Percentiles rank a stretch among this genome's conserved stretches.
Evolutionary conservation across 768 basidiomycete species (phyloP).

Genomic region (Coprinellus micaceus): DNA sequence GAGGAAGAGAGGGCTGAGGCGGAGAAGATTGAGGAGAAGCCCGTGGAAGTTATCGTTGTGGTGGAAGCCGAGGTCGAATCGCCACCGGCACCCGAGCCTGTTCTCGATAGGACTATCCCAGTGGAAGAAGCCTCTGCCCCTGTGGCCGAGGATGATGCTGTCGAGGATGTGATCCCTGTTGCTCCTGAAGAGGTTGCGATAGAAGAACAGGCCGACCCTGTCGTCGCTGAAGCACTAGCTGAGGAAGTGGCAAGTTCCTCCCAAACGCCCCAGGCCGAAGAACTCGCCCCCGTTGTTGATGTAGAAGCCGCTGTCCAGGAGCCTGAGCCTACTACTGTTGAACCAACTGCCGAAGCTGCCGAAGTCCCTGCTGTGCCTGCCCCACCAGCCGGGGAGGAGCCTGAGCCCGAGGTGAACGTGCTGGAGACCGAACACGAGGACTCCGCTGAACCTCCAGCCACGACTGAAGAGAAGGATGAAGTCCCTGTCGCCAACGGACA

Average conservation of each 20-base stretch:
- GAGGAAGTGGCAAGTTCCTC: not conserved
- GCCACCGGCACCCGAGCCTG: not conserved
- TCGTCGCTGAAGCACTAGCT: not conserved
- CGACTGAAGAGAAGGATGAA: not conserved
- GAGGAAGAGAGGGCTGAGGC: not conserved
- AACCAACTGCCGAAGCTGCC: not conserved
- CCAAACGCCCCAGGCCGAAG: not conserved
- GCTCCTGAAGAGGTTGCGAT: not conserved
- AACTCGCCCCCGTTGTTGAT: not conserved
- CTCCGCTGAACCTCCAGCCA: not conserved
- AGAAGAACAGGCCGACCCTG: not conserved
- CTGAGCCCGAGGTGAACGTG: not conserved
- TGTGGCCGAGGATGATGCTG: not conserved
- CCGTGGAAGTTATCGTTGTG: not conserved
- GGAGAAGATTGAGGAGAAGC: not conserved
- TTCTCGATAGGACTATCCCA: too few relatives aligned
- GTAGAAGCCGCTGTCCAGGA: constrained; percentile 8
- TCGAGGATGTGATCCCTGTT: not conserved
- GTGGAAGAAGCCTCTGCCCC: not conserved
- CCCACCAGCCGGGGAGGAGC: not conserved
- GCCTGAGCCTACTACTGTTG: not conserved
- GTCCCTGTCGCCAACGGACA: not conserved
- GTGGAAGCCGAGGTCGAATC: too few relatives aligned
- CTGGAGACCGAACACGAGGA: too few relatives aligned
- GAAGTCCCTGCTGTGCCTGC: not conserved